Base-by-base conservation (phyloP, 2,329 filamentous ascomycete species). In the Fusarium continuum region DNA sequence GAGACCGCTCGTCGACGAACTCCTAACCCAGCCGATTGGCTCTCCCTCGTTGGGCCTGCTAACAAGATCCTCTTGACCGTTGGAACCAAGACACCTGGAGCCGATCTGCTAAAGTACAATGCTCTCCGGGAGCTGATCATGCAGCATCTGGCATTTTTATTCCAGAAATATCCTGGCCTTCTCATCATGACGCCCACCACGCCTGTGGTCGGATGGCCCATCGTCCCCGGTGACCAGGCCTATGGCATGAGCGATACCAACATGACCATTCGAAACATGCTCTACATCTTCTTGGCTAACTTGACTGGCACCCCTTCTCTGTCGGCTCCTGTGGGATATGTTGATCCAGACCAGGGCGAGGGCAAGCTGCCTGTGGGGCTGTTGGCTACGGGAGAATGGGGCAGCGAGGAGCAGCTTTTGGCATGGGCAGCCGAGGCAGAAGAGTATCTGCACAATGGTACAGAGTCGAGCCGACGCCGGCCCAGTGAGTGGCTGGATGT, bases 201-300 rank as follows among this genome's bases (percentile, higher is more conserved):
- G 4, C 91, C 93, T 0, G 84, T 90, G 56, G 82, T 87, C 0
- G 93, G 93, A 10, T 96, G 91, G 90, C 85, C 85, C 35, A 86
- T 88, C 20, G 58, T 74, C 10, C 76, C 81, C 2, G 82, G 79
- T 8, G 88, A 91, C 34, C 79, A 87, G 14, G 79, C 79, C n/a
- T 88, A 93, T 70, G 93, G 93, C 3, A 80, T 92, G 65, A 88
- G 83, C 31, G 90, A 97, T 74, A 88, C 83, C 1, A 92, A 95
- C 73, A 81, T 78, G 59, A 88, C 86, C 14, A 79, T 96, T n/a
- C 81, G 85, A 22, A 91, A 86, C 72, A 96, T 97, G 92, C 86
- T 89, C 75, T 97, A 92, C 76, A 88, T 91, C 14, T 96, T 91
- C 85, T 77, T 96, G 29, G 90, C 93, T 7, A 97, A 97, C 76